phyloP scores from a whole-genome alignment of 768 basidiomycete species.

The Mycena rosella region DNA sequence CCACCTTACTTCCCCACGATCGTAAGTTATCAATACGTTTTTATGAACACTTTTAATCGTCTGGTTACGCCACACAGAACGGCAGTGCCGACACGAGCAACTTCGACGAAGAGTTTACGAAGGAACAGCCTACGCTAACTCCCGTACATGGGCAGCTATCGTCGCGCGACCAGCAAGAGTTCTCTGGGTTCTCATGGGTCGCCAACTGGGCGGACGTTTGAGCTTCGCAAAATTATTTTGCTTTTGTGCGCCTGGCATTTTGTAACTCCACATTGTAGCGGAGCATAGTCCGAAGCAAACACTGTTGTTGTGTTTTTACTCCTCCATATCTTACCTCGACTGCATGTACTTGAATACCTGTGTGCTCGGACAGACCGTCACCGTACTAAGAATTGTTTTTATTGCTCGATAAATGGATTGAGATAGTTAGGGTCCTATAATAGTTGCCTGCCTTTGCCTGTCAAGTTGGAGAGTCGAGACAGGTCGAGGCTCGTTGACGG shows the following conservation, averaged over 20 bases:
- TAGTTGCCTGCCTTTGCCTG: too few relatives aligned
- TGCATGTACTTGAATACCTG: slow-evolving; percentile 56
- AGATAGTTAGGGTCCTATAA: too few relatives aligned
- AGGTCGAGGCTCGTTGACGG: too few relatives aligned
- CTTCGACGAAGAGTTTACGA: slow-evolving; percentile 98
- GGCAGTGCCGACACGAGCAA: slow-evolving; percentile 91
- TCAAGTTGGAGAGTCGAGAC: too few relatives aligned
- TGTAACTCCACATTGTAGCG: slow-evolving; percentile 30
- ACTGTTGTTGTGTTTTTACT: slow-evolving; percentile 31
- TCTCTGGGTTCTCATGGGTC: slow-evolving; percentile 98
- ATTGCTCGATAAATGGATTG: slow-evolving; percentile 31
- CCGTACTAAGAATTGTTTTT: slow-evolving; percentile 27
- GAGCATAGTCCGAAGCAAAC: slow-evolving; percentile 16
- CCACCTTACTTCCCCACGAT: slow-evolving; percentile 98
- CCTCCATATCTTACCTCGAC: slow-evolving; percentile 31
- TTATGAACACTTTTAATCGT: slow-evolving; percentile 29
- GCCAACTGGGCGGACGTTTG: slow-evolving; percentile 70
- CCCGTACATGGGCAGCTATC: slow-evolving; percentile 97
- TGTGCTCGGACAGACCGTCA: slow-evolving; percentile 31
- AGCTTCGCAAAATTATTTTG: slow-evolving; percentile 4
- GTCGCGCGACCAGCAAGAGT: slow-evolving; percentile 91
- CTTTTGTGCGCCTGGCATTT: slow-evolving; percentile 15
- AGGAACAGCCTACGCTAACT: slow-evolving; percentile 96
- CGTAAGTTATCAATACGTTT: slow-evolving; percentile 60
- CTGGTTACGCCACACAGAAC: slow-evolving; percentile 59